Percentiles rank a stretch among this genome's conserved stretches.
Conservation (phyloP, 345 rosid genomes). For the Anastatica hierochuntica region DNA sequence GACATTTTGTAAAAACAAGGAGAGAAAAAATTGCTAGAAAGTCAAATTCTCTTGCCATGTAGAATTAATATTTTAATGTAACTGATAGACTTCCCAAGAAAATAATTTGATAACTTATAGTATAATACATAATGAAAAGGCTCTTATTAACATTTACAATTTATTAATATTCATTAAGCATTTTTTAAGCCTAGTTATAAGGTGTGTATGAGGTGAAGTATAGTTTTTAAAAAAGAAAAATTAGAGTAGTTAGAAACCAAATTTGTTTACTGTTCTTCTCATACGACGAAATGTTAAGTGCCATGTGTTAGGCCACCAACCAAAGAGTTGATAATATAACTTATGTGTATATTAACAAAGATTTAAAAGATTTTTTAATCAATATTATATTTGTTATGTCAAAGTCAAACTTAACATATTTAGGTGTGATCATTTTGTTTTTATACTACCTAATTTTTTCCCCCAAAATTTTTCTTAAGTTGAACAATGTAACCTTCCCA, state of each 20-base stretch:
- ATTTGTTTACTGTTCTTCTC: constrained; percentile 16
- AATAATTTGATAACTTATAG: neutral
- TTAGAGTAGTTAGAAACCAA: constrained; percentile 22
- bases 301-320: constrained; percentile 31
- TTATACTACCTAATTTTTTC: too few species aligned
- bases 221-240: too few species aligned
- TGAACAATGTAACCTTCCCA: too few species aligned
- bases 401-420: too few species aligned
- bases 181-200: too few species aligned
- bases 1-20: constrained; percentile 11
- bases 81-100: neutral
- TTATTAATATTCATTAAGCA: too few species aligned
- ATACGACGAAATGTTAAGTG: constrained; percentile 1
- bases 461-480: too few species aligned
- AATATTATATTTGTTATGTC: too few species aligned
- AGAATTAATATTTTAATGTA: constrained; percentile 1
- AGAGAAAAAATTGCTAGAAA: neutral
- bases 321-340: constrained; percentile 20
- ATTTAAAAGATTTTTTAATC: neutral
- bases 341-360: constrained; percentile 16
- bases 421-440: too few species aligned
- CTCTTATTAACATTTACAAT: too few species aligned
- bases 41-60: constrained; percentile 10
- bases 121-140: too few species aligned
- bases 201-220: too few species aligned